These are phyloP conservation scores for Galerina sulciceps DNA, from an alignment of 768 basidiomycete species.

Conservation along the genomic window DNA sequence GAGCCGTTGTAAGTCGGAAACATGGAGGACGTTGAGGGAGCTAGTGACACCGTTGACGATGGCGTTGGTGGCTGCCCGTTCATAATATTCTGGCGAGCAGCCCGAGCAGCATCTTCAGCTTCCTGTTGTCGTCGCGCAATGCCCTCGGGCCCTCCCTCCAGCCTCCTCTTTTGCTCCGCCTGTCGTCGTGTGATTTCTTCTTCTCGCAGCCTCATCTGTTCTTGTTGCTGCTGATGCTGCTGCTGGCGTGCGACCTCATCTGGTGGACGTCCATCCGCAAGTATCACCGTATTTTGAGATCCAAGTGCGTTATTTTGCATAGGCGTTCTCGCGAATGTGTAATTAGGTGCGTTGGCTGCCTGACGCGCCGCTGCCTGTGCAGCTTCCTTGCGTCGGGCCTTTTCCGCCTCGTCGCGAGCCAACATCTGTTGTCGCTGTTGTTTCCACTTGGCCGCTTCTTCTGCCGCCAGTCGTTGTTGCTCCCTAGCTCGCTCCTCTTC, in stretches of 20 bases:
- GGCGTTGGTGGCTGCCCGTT: slow-evolving; percentile 17
- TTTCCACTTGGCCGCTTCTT: slow-evolving; percentile 42
- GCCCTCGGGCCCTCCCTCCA: slow-evolving; percentile 52
- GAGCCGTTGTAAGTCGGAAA: slow-evolving; percentile 14
- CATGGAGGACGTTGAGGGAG: slow-evolving; percentile 17
- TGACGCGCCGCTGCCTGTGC: slow-evolving; percentile 23
- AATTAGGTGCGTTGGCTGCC: slow-evolving; percentile 25
- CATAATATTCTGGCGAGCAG: slow-evolving; percentile 38
- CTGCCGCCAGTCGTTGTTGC: slow-evolving; percentile 31
- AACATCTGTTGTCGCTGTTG: slow-evolving; percentile 34
- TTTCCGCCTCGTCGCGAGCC: slow-evolving; percentile 39
- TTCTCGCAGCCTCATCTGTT: slow-evolving; percentile 48
- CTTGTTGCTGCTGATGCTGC: slow-evolving; percentile 41
- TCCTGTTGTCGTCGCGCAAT: slow-evolving; percentile 64
- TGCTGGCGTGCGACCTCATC: slow-evolving; percentile 20
- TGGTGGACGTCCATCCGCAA: slow-evolving; percentile 26
- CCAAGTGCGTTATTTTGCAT: slow-evolving; percentile 28
- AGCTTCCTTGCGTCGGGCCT: slow-evolving; percentile 26
- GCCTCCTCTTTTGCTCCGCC: slow-evolving; percentile 43
- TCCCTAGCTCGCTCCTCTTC: slow-evolving; percentile 28
- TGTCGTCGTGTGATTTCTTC: slow-evolving; percentile 46
- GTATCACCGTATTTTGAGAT: slow-evolving; percentile 30
- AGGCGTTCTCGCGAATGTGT: slow-evolving; percentile 33
- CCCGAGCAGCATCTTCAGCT: slow-evolving; percentile 53
- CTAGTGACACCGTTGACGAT: slow-evolving; percentile 11